phyloP scores from a whole-genome alignment of 2,329 filamentous ascomycete genomes.

The Alternaria sp. region DNA sequence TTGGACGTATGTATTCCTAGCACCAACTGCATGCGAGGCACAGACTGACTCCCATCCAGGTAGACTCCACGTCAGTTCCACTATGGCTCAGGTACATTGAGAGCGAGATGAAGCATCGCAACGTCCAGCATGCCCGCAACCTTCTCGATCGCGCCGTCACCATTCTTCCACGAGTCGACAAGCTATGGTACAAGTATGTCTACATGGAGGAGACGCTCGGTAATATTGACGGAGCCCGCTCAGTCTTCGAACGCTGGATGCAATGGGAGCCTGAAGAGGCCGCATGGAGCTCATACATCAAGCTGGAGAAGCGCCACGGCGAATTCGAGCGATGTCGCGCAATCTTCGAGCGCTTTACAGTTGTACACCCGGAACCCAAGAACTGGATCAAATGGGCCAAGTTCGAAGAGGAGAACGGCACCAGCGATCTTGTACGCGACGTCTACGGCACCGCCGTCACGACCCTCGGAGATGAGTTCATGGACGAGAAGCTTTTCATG shows the following conservation, averaged over 20 bases:
- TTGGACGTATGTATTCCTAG: slow-evolving; percentile 71
- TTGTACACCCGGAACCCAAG: slow-evolving; percentile 54
- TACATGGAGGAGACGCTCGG: slow-evolving; percentile 99
- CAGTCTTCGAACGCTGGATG: slow-evolving; percentile 98
- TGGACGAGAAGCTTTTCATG: slow-evolving; percentile 95
- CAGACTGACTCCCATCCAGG: background rate
- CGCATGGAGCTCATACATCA: slow-evolving; percentile 96
- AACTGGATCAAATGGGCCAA: slow-evolving; percentile 90
- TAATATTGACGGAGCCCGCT: slow-evolving; percentile 88
- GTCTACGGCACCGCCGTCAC: slow-evolving; percentile 91
- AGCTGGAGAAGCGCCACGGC: slow-evolving; percentile 92
- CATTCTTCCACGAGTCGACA: slow-evolving; percentile 88
- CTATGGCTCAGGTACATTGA: slow-evolving; percentile 96
- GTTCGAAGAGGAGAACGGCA: slow-evolving; percentile 96
- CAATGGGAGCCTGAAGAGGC: slow-evolving; percentile 96
- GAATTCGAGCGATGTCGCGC: slow-evolving; percentile 90
- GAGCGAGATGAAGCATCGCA: slow-evolving; percentile 81
- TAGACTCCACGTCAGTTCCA: slow-evolving; percentile 81
- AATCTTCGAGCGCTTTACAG: slow-evolving; percentile 89
- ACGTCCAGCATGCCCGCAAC: slow-evolving; percentile 94
- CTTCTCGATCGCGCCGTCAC: slow-evolving; percentile 94
- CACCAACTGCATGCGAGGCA: background rate
- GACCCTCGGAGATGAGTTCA: slow-evolving; percentile 89
- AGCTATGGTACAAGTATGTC: slow-evolving; percentile 99
- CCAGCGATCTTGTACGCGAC: slow-evolving; percentile 88